phyloP scores from a whole-genome alignment of 2,329 filamentous ascomycete genomes.

The Fusarium buharicum region DNA sequence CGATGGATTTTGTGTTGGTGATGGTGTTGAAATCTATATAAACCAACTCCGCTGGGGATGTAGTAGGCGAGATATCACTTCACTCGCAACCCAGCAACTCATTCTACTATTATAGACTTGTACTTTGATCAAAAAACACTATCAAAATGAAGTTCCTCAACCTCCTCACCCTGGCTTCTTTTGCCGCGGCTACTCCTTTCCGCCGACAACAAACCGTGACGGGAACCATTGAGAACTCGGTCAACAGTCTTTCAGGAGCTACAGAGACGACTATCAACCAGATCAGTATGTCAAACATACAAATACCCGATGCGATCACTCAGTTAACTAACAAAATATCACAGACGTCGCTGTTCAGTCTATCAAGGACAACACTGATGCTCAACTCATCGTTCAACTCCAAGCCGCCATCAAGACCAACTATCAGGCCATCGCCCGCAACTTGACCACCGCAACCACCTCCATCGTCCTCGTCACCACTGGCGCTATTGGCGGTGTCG shows the following conservation, averaged over 20 bases:
- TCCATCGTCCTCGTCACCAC: constrained; percentile 21
- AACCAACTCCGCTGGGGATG: background rate
- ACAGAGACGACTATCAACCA: background rate
- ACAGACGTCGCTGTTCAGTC: background rate
- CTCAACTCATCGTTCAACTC: background rate
- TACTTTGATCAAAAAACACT: background rate
- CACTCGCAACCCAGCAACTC: constrained; percentile 1
- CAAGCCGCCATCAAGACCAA: constrained; percentile 5
- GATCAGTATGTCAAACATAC: constrained; percentile 8
- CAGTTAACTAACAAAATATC: background rate
- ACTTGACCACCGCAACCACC: background rate
- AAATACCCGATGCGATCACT: fast-evolving
- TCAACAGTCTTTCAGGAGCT: background rate
- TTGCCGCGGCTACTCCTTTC: constrained; percentile 22
- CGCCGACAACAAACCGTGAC: constrained; percentile 17
- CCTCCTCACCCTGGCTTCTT: constrained; percentile 21
- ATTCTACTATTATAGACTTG: background rate
- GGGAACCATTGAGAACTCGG: constrained; percentile 4
- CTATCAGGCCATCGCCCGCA: constrained; percentile 1
- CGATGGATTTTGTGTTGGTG: background rate
- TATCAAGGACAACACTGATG: background rate
- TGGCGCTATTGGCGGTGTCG: constrained; percentile 20
- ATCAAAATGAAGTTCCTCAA: constrained; percentile 32
- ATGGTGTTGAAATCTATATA: constrained; percentile 22
- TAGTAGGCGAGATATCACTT: background rate